Percentiles rank a stretch among this genome's conserved stretches.
phyloP scores from a whole-genome alignment of 2,329 filamentous ascomycete species.

The Aureobasidium vineae region DNA sequence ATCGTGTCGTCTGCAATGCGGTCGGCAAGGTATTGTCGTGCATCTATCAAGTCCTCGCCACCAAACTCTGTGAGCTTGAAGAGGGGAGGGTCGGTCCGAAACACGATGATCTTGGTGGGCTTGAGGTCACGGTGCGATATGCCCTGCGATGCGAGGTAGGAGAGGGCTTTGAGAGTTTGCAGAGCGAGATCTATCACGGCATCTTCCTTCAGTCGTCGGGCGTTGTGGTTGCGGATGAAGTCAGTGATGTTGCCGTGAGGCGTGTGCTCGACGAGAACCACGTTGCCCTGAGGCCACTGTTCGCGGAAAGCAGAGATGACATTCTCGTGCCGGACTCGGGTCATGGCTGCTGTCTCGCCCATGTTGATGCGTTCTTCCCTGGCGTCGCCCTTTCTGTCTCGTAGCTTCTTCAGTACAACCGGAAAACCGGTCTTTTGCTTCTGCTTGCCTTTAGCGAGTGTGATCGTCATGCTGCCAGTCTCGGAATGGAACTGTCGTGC shows the following conservation, averaged over 20 bases:
- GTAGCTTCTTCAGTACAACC: slow-evolving; percentile 15
- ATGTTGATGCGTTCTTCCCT: slow-evolving; percentile 13
- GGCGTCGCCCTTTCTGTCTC: slow-evolving; percentile 13
- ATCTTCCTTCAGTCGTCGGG: slow-evolving; percentile 17
- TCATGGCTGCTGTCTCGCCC: slow-evolving; percentile 22
- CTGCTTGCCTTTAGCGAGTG: slow-evolving; percentile 15
- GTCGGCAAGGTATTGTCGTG: slow-evolving; percentile 1
- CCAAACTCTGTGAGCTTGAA: slow-evolving; percentile 20
- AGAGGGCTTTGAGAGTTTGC: slow-evolving; percentile 10
- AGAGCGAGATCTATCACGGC: slow-evolving; percentile 21
- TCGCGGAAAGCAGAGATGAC: slow-evolving; percentile 21
- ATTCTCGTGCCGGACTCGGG: slow-evolving; percentile 19
- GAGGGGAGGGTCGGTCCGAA: slow-evolving; percentile 17
- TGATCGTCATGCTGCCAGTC: slow-evolving; percentile 13
- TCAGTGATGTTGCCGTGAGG: slow-evolving; percentile 19
- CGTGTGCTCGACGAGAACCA: slow-evolving; percentile 16
- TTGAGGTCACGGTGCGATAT: slow-evolving; percentile 16
- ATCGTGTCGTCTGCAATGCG: slow-evolving; percentile 19
- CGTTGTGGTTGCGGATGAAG: slow-evolving; percentile 13
- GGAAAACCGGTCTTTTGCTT: slow-evolving; percentile 20
- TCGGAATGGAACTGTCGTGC: not conserved
- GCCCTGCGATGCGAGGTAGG: slow-evolving; percentile 3
- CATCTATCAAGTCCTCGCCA: not conserved
- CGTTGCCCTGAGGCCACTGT: slow-evolving; percentile 10
- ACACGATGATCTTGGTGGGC: slow-evolving; percentile 17